Conservation (phyloP, 1,284 basidiomycete genomes). For the Agroathelia rolfsii region DNA sequence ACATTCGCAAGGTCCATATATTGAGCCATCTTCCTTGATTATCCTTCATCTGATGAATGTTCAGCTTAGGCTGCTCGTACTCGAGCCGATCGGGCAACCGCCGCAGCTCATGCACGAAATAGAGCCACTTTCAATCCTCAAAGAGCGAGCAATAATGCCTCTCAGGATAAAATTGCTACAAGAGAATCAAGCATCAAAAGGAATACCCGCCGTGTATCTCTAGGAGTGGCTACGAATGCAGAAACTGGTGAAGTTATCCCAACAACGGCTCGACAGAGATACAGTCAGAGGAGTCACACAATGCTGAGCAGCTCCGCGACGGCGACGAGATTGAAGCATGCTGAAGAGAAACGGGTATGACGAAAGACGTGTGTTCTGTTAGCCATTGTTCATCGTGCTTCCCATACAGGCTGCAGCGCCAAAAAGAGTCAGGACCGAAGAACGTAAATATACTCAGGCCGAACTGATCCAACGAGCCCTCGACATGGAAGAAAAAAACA, state of each 20-base stretch:
- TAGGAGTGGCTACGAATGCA: conserved; percentile 42
- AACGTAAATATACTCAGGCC: conserved; percentile 56
- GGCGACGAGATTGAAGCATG: conserved; percentile 48
- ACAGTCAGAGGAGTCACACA: conserved; percentile 57
- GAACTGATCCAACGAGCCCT: conserved; percentile 75
- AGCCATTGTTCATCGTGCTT: conserved; percentile 1
- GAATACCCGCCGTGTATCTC: conserved; percentile 42
- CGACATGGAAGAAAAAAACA: conserved; percentile 79
- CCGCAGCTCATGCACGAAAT: conserved; percentile 53
- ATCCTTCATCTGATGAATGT: conserved; percentile 4
- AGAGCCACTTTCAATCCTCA: conserved; percentile 55
- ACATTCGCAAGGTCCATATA: conserved; percentile 39
- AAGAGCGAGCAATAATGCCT: no score
- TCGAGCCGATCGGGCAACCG: conserved; percentile 49
- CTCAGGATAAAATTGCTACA: no score
- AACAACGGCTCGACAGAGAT: conserved; percentile 33
- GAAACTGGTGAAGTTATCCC: conserved; percentile 46
- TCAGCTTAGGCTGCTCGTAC: conserved; percentile 37
- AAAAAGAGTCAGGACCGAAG: conserved; percentile 46
- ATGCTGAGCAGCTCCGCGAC: conserved; percentile 56
- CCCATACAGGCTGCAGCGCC: conserved; percentile 37
- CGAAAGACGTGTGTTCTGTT: background rate
- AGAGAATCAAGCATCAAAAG: no score
- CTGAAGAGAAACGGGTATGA: conserved; percentile 49
- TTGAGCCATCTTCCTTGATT: background rate